A percentile compares a stretch with the other conserved stretches of the same genome.
phyloP scores from a whole-genome alignment of 2,329 filamentous ascomycete genomes.

The Nectriaceae sp. region DNA sequence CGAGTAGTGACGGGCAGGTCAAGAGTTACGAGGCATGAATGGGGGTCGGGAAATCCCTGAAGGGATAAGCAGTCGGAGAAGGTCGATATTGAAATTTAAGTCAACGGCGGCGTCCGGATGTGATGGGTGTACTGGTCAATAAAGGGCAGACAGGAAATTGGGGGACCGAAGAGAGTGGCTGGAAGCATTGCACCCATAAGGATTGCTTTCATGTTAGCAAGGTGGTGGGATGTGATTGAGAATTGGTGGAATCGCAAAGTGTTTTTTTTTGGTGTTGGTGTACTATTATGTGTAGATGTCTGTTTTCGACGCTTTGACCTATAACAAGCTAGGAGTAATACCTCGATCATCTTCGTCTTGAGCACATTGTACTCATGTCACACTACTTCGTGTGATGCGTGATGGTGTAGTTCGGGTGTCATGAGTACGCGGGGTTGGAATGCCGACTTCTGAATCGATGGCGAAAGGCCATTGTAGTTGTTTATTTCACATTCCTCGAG shows the following conservation, averaged over 20 bases:
- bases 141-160: slow-evolving; percentile 2
- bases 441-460: no score
- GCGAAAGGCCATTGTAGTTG: no score
- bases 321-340: not conserved
- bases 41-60: slow-evolving; percentile 1
- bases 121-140: slow-evolving; percentile 10
- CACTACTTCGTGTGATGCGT: no score
- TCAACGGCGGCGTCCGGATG: slow-evolving; percentile 21
- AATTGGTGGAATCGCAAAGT: not conserved
- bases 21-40: slow-evolving; percentile 59
- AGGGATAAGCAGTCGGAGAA: slow-evolving; percentile 9
- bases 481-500: no score
- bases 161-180: slow-evolving; percentile 3
- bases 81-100: slow-evolving; percentile 19
- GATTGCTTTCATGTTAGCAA: not conserved
- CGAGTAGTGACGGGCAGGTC: slow-evolving; percentile 55
- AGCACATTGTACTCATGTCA: no score
- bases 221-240: not conserved
- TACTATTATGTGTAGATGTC: slow-evolving; percentile 17
- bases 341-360: not conserved
- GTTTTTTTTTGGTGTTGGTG: slow-evolving; percentile 1
- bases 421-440: no score
- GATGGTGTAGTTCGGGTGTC: no score
- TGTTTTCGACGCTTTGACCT: not conserved
- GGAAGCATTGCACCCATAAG: not conserved